phyloP scores from a whole-genome alignment of 768 basidiomycete genomes.

The Suillus variegatus region DNA sequence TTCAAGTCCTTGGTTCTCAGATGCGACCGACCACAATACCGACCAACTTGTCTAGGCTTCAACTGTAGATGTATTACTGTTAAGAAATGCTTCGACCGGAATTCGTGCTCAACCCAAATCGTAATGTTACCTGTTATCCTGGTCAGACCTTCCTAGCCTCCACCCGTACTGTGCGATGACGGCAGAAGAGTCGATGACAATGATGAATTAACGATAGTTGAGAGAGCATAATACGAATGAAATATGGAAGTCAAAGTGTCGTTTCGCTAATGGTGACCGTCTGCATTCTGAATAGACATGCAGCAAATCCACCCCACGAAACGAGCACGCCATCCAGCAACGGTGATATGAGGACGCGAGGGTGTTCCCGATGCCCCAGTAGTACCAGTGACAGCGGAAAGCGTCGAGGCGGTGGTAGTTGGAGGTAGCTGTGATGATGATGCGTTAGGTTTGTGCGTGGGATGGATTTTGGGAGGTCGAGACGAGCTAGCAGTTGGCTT shows the following conservation, averaged over 20 bases:
- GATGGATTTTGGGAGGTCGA: neutral
- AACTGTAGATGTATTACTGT: no score
- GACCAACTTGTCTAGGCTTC: no score
- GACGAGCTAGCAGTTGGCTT: neutral
- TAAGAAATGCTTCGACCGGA: conserved; percentile 17
- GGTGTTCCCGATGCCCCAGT: neutral
- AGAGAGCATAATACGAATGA: no score
- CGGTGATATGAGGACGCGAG: neutral
- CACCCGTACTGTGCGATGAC: no score
- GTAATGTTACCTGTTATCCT: no score
- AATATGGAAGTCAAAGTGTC: neutral
- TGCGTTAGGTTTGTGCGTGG: neutral
- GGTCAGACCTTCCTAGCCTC: no score
- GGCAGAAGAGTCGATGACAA: no score
- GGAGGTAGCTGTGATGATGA: neutral
- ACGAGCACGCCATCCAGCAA: neutral
- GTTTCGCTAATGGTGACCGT: neutral
- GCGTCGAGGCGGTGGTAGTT: neutral
- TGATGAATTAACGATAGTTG: no score
- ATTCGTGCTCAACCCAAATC: no score
- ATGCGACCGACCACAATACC: no score
- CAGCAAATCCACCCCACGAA: neutral
- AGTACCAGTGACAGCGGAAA: neutral
- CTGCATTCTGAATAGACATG: neutral
- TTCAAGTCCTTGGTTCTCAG: no score